phyloP scores from a whole-genome alignment of 768 basidiomycete species.

The Calocybe indica region DNA sequence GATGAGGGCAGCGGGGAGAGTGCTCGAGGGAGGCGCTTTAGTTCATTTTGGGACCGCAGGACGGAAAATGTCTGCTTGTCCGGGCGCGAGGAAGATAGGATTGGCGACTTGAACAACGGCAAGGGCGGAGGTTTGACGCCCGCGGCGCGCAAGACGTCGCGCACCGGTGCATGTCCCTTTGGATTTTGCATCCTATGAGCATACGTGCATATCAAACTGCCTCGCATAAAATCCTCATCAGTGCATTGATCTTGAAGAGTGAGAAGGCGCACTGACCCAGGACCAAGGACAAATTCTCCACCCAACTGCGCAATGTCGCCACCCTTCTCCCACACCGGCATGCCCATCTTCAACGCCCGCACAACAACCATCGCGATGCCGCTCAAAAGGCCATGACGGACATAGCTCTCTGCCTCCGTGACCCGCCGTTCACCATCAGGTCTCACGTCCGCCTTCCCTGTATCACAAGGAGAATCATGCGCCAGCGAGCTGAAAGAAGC shows the following conservation, averaged over 20 bases:
- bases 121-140: conserved; percentile 17
- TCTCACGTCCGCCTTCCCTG: conserved; percentile 1
- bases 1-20: too few species aligned
- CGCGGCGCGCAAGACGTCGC: conserved; percentile 60
- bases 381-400: conserved; percentile 56
- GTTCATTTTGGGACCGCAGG: too few species aligned
- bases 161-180: conserved; percentile 69
- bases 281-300: conserved; percentile 72
- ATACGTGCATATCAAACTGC: conserved; percentile 59
- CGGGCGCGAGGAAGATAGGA: not conserved
- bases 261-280: conserved; percentile 28
- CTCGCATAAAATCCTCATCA: not conserved
- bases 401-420: conserved; percentile 37
- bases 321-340: conserved; percentile 79
- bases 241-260: not conserved
- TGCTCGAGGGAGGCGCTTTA: too few species aligned
- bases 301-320: conserved; percentile 79
- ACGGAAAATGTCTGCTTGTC: not conserved
- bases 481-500: not conserved
- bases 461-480: not conserved
- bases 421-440: not conserved
- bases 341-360: conserved; percentile 63
- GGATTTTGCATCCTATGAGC: conserved; percentile 83
- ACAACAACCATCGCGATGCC: conserved; percentile 72
- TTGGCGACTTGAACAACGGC: not conserved